Evolutionary conservation across 2,329 filamentous ascomycete species (phyloP).

Genomic region (Trichoderma endophyticum): DNA sequence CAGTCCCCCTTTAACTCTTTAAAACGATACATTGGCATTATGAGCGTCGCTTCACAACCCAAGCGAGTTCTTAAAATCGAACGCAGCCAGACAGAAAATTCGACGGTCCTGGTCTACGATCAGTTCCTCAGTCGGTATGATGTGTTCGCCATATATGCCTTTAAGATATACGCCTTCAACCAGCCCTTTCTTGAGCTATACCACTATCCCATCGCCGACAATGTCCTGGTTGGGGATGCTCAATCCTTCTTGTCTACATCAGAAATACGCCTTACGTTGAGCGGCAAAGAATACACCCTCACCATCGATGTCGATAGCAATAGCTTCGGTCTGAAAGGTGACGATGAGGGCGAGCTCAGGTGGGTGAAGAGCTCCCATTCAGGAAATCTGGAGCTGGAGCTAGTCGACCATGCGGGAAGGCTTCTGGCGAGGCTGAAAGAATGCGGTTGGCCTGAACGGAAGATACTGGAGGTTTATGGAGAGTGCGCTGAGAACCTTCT

Average conservation of each 20-base stretch:
- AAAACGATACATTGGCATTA: not conserved
- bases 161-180: not conserved
- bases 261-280: not conserved
- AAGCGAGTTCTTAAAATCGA: not conserved
- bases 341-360: not conserved
- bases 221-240: too few relatives aligned
- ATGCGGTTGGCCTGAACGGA: too few relatives aligned
- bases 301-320: not conserved
- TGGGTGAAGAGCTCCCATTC: not conserved
- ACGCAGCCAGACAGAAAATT: not conserved
- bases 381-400: not conserved
- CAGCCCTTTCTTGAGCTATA: not conserved
- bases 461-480: not conserved
- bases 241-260: not conserved
- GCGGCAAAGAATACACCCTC: not conserved
- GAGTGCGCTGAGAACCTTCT: not conserved
- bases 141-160: not conserved
- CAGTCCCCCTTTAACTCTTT: not conserved
- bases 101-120: not conserved
- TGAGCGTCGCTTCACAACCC: not conserved
- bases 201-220: not conserved
- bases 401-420: not conserved
- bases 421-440: not conserved
- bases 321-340: not conserved
- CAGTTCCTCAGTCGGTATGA: not conserved